Evolutionary conservation across 2,329 filamentous ascomycete species (phyloP), one percentile per base, ranked within the genome.

Genomic region (Colletotrichum salicis): DNA sequence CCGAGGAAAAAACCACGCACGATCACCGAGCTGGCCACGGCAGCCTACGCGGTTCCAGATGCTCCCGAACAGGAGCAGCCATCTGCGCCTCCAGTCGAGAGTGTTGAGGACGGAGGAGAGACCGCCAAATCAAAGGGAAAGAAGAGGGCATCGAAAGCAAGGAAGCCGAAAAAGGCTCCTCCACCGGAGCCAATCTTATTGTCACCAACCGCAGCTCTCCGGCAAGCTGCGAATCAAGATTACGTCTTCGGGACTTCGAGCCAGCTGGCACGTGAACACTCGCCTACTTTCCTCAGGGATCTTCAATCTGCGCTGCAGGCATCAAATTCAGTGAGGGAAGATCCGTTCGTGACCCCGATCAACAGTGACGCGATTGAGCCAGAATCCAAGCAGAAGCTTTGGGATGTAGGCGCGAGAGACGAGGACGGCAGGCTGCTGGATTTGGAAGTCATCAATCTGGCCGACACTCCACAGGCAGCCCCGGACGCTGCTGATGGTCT

Each of bases 211-310:
- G 88, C 92, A 29, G 94, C 94, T 1, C 81, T 92, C 55, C 88
- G 88, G 64, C 87, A 92, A 75, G 88, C 93, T 15, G 85, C 88
- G 3, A 84, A 88, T 1, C 94, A 96, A 78, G 90, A 95, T 71
- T 93, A 95, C 77, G 82, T 97, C 0, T 97, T 97, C 81, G 94
- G 94, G 1, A 96, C 94, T 0, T 95, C 93, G 1, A 97, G 94
- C 79, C 94, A 97, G 79, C 83, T 97, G 29, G 92, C 91, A 15
- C 84, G 87, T 66, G 93, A 94, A 68, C 90, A 94, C 45, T 93
- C 92, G 0, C 92, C 93, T 0, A 88, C 87, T 0, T 87, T 91
- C 29, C 80, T 93, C 19, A 86, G 87, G 35, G 88, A 93, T 57
- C 80, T 93, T 24, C 90, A 93, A 64, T 78, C 84, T 64, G 91